phyloP scores from a whole-genome alignment of 495 filamentous ascomycete genomes.

The Hypoxylon trugodes region DNA sequence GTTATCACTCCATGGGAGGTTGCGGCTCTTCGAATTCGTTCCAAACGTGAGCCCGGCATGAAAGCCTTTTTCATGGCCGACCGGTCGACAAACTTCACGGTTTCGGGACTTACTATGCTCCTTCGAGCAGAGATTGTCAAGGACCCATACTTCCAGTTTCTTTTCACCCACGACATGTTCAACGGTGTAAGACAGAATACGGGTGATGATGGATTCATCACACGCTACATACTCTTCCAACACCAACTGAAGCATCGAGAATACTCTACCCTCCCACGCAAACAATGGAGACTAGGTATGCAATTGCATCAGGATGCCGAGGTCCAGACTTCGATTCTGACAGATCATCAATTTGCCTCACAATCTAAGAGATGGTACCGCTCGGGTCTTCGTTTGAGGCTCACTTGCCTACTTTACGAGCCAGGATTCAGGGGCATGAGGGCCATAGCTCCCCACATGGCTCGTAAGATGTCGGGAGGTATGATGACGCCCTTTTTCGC shows the following conservation, averaged over 20 bases:
- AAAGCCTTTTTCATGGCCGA: slow-evolving; percentile 27
- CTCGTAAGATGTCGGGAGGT: slow-evolving; percentile 33
- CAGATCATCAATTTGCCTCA: neutral
- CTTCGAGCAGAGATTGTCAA: slow-evolving; percentile 19
- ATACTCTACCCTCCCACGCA: neutral
- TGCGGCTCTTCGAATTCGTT: slow-evolving; percentile 33
- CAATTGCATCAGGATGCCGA: slow-evolving; percentile 29
- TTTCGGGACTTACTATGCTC: slow-evolving; percentile 38
- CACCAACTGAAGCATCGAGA: slow-evolving; percentile 8
- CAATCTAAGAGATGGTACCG: slow-evolving; percentile 38
- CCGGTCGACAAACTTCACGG: slow-evolving; percentile 37
- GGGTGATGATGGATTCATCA: slow-evolving; percentile 37
- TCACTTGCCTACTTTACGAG: slow-evolving; percentile 32
- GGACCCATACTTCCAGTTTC: slow-evolving; percentile 33
- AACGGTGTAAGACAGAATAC: slow-evolving; percentile 18
- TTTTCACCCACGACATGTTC: slow-evolving; percentile 26
- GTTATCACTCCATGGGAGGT: slow-evolving; percentile 33
- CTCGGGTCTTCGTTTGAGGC: slow-evolving; percentile 23
- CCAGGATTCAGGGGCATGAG: slow-evolving; percentile 17
- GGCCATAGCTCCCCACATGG: slow-evolving; percentile 22
- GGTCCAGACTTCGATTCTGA: slow-evolving; percentile 23
- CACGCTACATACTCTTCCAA: slow-evolving; percentile 37
- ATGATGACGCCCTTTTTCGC: slow-evolving; percentile 16
- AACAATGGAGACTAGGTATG: slow-evolving; percentile 34
- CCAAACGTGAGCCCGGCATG: slow-evolving; percentile 16